phyloP scores from a whole-genome alignment of 2,329 filamentous ascomycete genomes.

The Colletotrichum lini region DNA sequence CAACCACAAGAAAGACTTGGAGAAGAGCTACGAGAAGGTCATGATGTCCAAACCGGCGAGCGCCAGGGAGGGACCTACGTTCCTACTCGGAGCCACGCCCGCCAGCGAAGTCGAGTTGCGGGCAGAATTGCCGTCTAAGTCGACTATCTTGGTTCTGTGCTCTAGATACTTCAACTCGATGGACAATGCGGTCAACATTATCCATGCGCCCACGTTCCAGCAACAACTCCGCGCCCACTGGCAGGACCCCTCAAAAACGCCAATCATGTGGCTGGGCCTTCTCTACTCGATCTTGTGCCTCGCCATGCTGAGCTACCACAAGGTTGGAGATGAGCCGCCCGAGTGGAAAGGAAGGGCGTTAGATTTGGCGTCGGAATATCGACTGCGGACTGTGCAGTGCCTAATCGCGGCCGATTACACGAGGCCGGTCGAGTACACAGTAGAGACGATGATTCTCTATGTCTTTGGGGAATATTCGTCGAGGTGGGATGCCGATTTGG shows the following conservation, averaged over 20 bases:
- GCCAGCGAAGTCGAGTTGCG: conserved; percentile 84
- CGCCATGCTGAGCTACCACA: conserved; percentile 84
- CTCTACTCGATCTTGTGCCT: conserved; percentile 83
- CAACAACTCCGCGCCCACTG: conserved; percentile 77
- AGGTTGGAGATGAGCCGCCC: conserved; percentile 83
- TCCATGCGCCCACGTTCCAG: conserved; percentile 89
- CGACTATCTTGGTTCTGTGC: conserved; percentile 86
- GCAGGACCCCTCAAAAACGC: conserved; percentile 79
- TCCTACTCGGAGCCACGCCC: conserved; percentile 82
- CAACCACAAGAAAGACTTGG: conserved; percentile 89
- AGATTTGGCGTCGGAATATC: conserved; percentile 75
- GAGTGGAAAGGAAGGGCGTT: conserved; percentile 80
- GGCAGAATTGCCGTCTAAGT: conserved; percentile 83
- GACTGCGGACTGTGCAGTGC: conserved; percentile 82
- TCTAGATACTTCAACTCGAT: conserved; percentile 91
- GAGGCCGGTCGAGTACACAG: conserved; percentile 79
- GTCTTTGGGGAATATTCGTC: conserved; percentile 82
- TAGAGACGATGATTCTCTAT: conserved; percentile 85
- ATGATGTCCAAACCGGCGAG: conserved; percentile 75
- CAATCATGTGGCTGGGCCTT: conserved; percentile 83
- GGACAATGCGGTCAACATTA: conserved; percentile 78
- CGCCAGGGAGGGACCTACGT: conserved; percentile 77
- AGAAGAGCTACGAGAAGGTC: conserved; percentile 84
- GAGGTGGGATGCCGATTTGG: conserved; percentile 80
- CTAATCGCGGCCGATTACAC: conserved; percentile 84